Base-by-base conservation (phyloP, 495 filamentous ascomycete genomes). In the Talaromyces borbonicus region DNA sequence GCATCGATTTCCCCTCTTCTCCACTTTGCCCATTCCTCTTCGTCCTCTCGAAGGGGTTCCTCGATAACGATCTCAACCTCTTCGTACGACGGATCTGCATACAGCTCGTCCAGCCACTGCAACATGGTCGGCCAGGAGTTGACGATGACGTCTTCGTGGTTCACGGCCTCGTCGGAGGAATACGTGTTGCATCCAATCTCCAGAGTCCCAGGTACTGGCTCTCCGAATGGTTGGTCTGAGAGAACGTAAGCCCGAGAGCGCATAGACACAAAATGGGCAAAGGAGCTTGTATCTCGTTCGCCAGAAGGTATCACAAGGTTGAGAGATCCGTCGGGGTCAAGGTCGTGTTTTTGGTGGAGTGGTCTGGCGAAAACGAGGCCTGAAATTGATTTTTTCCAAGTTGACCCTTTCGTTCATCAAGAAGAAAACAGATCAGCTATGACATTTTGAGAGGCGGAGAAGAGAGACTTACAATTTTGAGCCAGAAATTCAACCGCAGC, bases 241-340 rank as follows among this genome's bases (percentile, higher is more conserved):
- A 73, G 56, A n/a, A 75, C 49, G 52, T 83, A 88, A 4, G 70
- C 78, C 19, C 81, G 75, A 31, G 68, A 72, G 19, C 78, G 78
- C 62, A 81, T 58, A 25, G 55, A 55, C 3, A 70, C 6, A 23
- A 71, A 72, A 1, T 52, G 46, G 0, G 55, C 43, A 46, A 72
- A 70, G 0, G 63, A 62, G 8, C 23, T 35, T 36, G 52, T 26
- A 7, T 58, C 51, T 7, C 16, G 30, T n/a, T n/a, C n/a, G n/a
- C n/a, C n/a, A n/a, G 39, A 33, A 1, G 35, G 27, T 15, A 5
- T 31, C 27, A 18, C 43, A 0, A 3, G 14, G 2, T 16, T n/a
- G 11, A 24, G 20, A 15, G 20, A 4, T 11, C 11, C 18, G 20
- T 41, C 36, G 19, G 26, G 20, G 9, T 3, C 15, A 23, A 41